Evolutionary conservation across 2,329 filamentous ascomycete genomes (phyloP).

Genomic region (Dactylella cylindrospora): DNA sequence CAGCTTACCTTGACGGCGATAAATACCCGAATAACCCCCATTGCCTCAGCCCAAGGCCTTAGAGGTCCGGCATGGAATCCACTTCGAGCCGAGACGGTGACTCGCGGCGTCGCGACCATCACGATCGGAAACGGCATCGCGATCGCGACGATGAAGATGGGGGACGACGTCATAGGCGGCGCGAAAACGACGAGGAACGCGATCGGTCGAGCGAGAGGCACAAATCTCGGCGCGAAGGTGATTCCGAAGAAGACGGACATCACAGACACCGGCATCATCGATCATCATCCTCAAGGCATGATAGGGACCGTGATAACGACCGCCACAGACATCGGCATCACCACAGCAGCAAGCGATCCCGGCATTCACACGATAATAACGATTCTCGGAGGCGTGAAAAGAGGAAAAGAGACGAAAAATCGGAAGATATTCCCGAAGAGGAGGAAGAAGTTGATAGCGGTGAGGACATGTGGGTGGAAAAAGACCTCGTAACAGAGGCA

Average conservation of each 20-base stretch:
- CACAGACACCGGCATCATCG: constrained; percentile 66
- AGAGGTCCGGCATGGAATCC: constrained; percentile 37
- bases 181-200: constrained; percentile 53
- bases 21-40: too few species aligned
- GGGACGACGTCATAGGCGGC: constrained; percentile 48
- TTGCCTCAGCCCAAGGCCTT: too few species aligned
- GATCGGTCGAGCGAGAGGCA: constrained; percentile 53
- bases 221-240: constrained; percentile 49
- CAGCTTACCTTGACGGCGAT: too few species aligned
- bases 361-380: constrained; percentile 52
- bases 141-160: constrained; percentile 40
- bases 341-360: constrained; percentile 54
- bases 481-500: constrained; percentile 48
- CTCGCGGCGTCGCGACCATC: constrained; percentile 22
- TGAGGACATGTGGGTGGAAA: constrained; percentile 42
- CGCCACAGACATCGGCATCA: constrained; percentile 56
- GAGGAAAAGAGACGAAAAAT: constrained; percentile 49
- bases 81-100: constrained; percentile 10
- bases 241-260: constrained; percentile 55
- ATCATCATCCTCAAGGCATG: constrained; percentile 60
- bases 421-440: constrained; percentile 44
- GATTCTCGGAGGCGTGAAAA: constrained; percentile 43
- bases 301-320: constrained; percentile 54
- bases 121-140: constrained; percentile 35
- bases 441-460: constrained; percentile 8